Percentiles rank a stretch among this genome's conserved stretches.
These are phyloP conservation scores for Tilletia caries DNA, from an alignment of 1,284 basidiomycete species.

Conservation along the genomic window DNA sequence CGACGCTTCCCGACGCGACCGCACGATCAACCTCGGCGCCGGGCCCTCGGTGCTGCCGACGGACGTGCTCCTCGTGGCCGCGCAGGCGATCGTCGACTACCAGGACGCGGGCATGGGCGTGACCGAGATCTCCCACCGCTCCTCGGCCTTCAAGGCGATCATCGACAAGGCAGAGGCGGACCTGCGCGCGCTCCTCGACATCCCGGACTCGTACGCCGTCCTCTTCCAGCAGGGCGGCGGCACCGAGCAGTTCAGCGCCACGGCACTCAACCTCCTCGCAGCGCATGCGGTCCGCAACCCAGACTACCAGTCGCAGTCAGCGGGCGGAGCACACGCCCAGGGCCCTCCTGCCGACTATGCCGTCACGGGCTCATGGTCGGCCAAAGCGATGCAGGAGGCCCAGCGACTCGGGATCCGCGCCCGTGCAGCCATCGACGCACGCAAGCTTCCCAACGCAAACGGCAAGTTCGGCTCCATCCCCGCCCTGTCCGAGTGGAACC, in stretches of 20 bases:
- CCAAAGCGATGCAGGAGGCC: constrained; percentile 49
- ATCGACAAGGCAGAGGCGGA: constrained; percentile 47
- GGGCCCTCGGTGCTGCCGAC: constrained; percentile 50
- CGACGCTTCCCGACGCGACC: constrained; percentile 23
- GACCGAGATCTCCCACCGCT: constrained; percentile 51
- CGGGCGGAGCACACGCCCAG: constrained; percentile 16
- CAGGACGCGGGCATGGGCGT: constrained; percentile 48
- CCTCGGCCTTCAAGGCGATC: constrained; percentile 43
- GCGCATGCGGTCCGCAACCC: constrained; percentile 44
- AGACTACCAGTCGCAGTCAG: constrained; percentile 26
- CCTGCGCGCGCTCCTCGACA: constrained; percentile 38
- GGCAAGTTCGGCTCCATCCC: constrained; percentile 73
- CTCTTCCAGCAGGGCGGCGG: constrained; percentile 51
- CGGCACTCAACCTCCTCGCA: constrained; percentile 48
- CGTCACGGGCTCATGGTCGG: constrained; percentile 48
- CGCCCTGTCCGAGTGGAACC: constrained; percentile 68
- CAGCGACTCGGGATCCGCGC: constrained; percentile 38
- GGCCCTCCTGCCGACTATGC: constrained; percentile 50
- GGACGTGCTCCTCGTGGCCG: constrained; percentile 44
- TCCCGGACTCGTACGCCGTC: constrained; percentile 46
- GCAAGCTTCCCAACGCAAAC: constrained; percentile 30
- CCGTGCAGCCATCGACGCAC: constrained; percentile 38
- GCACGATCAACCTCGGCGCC: constrained; percentile 51
- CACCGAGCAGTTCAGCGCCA: constrained; percentile 51
- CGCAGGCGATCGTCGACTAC: constrained; percentile 49